Evolutionary conservation across 164 flowering plant species (phyloP), one percentile per base, ranked within the genome.

Genomic region (Kingdonia uniflora): DNA sequence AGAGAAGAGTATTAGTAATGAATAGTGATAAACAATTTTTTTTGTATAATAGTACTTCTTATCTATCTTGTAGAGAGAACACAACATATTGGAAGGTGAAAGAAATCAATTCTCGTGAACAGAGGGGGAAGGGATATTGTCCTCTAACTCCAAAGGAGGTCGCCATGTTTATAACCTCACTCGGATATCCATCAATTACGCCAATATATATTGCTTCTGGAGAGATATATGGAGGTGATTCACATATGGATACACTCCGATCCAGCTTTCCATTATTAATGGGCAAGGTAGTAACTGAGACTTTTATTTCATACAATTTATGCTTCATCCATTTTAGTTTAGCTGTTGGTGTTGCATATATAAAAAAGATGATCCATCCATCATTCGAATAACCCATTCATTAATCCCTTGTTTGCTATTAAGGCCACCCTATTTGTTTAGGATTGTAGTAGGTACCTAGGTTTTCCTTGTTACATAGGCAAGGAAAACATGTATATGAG

Each of bases 151-250:
- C 99, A 26, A 84, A 76, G 59, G 99, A 92, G 72, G 99, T 82
- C 58, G 95, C 85, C 35, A 73, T 82, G 39, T 88, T 92, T 69
- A 85, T 92, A 11, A 53, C 70, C 19, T 78, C 87, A 56, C 89
- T 92, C 35, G 95, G 99, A 19, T 88, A 78, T 60, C 95, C 96
- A 55, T 71, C 84, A 56, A 71, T 49, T 41, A 92, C 99, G 11
- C 95, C 99, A 13, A 78, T 92, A 58, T 88, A 92, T 60, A 74
- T 88, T 67, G 99, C 99, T 65, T 82, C 99, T 21, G 99, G 99
- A 65, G 91, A 86, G 63, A 88, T 92, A 67, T 92, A 86, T 71
- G 96, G 96, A 14, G 94, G 96, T 57, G 91, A 86, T 48, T 57
- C 81, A 49, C 87, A 59, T 49, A 82, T 85, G 79, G 73, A 67